These are phyloP conservation scores for Tarenaya hassleriana DNA, from an alignment of 345 rosid species.

Conservation along the genomic window DNA sequence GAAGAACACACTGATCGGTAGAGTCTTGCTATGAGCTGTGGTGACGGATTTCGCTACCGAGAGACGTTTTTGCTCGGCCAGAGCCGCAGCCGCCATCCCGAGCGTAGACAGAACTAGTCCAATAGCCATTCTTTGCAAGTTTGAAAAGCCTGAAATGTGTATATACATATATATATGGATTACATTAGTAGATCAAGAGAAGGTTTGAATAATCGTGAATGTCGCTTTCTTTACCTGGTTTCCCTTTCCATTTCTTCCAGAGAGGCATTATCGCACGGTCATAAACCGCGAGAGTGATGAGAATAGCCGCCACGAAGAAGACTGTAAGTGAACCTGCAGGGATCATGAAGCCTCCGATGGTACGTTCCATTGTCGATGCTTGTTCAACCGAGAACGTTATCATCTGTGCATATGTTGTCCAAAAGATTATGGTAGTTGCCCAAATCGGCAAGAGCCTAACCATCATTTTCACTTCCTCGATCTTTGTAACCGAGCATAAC, in stretches of 20 bases:
- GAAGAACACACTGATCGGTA: slow-evolving; percentile 44
- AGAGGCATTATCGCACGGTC: slow-evolving; percentile 51
- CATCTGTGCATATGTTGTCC: slow-evolving; percentile 64
- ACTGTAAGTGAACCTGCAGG: slow-evolving; percentile 65
- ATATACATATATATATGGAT: background rate
- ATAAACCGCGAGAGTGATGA: slow-evolving; percentile 41
- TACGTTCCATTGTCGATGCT: slow-evolving; percentile 63
- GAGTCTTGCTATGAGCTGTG: slow-evolving; percentile 8
- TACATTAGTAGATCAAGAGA: too few relatives aligned
- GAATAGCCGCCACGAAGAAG: slow-evolving; percentile 49
- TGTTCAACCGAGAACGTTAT: slow-evolving; percentile 69
- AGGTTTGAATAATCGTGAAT: too few relatives aligned
- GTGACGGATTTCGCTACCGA: slow-evolving; percentile 31
- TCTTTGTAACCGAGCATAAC: slow-evolving; percentile 43
- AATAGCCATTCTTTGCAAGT: slow-evolving; percentile 49
- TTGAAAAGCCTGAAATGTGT: slow-evolving; percentile 42
- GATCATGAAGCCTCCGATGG: slow-evolving; percentile 38
- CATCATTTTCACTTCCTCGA: slow-evolving; percentile 64
- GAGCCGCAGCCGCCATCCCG: slow-evolving; percentile 56
- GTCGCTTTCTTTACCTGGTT: slow-evolving; percentile 29
- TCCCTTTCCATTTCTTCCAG: slow-evolving; percentile 48
- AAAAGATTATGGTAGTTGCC: slow-evolving; percentile 60
- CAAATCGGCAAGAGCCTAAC: slow-evolving; percentile 48
- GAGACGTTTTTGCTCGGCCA: slow-evolving; percentile 37
- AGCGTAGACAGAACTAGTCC: slow-evolving; percentile 52